phyloP scores from a whole-genome alignment of 192 early-diverging fungal species.

The Coemansia interrupta region DNA sequence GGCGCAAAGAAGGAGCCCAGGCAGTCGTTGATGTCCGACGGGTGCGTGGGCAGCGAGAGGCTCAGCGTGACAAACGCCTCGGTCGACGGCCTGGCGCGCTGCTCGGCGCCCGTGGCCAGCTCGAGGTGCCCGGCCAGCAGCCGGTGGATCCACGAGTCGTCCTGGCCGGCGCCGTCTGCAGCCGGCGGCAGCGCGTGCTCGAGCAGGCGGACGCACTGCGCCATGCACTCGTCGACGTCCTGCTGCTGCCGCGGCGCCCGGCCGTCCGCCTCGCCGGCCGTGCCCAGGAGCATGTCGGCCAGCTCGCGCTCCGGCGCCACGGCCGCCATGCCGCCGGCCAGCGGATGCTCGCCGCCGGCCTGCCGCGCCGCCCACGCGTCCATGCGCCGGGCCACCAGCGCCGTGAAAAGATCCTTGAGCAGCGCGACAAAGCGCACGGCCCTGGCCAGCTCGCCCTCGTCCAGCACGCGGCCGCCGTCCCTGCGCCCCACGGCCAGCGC shows the following conservation, averaged over 20 bases:
- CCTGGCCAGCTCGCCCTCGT: conserved; percentile 9
- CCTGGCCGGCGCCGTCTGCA: neutral
- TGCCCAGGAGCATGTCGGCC: conserved; percentile 57
- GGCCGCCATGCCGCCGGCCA: conserved; percentile 19
- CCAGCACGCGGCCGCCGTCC: conserved; percentile 30
- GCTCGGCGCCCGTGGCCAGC: neutral
- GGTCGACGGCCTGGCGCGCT: conserved; percentile 5
- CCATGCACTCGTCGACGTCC: conserved; percentile 76
- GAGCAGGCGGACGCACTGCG: conserved; percentile 60
- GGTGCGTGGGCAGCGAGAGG: conserved; percentile 24
- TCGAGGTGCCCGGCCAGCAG: conserved; percentile 37
- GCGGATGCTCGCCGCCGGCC: conserved; percentile 38
- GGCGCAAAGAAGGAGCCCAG: conserved; percentile 40
- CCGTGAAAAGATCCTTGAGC: conserved; percentile 55
- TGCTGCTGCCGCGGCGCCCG: conserved; percentile 63
- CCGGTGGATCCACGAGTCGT: conserved; percentile 39
- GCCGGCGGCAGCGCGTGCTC: conserved; percentile 56
- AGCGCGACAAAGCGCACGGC: conserved; percentile 53
- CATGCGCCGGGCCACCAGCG: conserved; percentile 27
- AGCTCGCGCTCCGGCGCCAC: conserved; percentile 56
- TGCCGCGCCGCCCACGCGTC: conserved; percentile 33
- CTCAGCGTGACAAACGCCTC: conserved; percentile 40
- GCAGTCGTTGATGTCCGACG: conserved; percentile 51
- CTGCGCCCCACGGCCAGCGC: conserved; percentile 20
- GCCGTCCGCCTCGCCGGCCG: conserved; percentile 7